Base-by-base conservation (phyloP, 139 green algal genomes). In the Gonium pectorale region DNA sequence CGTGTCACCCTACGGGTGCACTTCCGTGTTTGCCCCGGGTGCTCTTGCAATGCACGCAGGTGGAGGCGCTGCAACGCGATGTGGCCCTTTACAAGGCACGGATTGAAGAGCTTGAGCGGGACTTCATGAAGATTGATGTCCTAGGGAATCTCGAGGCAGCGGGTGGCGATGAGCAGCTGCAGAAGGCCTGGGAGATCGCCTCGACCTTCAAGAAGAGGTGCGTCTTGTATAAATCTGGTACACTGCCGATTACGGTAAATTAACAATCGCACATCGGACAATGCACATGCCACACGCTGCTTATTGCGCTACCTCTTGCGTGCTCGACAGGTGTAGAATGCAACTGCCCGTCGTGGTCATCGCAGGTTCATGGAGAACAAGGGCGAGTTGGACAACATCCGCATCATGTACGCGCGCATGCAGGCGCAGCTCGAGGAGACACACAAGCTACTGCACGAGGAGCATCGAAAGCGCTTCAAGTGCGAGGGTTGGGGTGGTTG, bases 181-280 rank as follows among this genome's bases (percentile, higher is more conserved):
- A 89, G 40, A 90, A 92, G 79, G 90, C 90, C 8, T 94, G 89
- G 90, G 88, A 91, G 81, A 87, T 87, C 21, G 90, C 90, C 22
- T 86, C 78, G 24, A 89, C 87, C 19, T 93, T 93, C 85, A 93
- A 93, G 85, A 93, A 93, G 66, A 63, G 90, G 89, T 90, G 52
- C 22, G 79, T 56, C 19, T 19, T 15, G 19, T 15, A 19, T 26
- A 56, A 15, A 56, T 19, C 49, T 19, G 17, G 49, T 19, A 19
- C 49, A 56, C 17, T 19, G 17, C 17, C 17, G 49, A 56, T 15
- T 19, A 56, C 17, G 17, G n/a, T n/a, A n/a, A n/a, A n/a, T n/a
- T n/a, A n/a, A n/a, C n/a, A n/a, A n/a, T n/a, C n/a, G n/a, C n/a
- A n/a, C n/a, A n/a, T n/a, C n/a, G n/a, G n/a, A n/a, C n/a, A n/a